Conservation (phyloP, 768 basidiomycete species). For the Trametes coccinea region DNA sequence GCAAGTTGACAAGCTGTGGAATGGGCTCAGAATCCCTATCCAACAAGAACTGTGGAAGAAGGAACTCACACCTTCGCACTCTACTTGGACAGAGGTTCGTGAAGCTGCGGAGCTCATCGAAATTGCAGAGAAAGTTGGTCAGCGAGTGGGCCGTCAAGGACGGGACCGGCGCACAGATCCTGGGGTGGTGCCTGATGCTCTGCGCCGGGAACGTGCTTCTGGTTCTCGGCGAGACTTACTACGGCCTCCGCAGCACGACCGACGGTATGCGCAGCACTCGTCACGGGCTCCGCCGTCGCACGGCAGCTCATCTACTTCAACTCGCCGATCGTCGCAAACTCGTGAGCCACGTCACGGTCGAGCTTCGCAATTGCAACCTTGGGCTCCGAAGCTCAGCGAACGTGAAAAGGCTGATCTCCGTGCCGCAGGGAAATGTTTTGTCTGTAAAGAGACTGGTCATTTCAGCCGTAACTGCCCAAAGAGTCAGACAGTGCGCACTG, state of each 20-base stretch:
- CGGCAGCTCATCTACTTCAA: background rate
- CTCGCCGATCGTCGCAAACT: too few relatives aligned
- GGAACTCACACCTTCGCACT: background rate
- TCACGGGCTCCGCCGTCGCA: too few relatives aligned
- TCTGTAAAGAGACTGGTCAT: conserved; percentile 18
- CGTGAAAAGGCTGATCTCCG: background rate
- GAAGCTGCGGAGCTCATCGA: conserved; percentile 10
- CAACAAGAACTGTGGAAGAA: conserved; percentile 9
- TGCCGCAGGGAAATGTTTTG: conserved; percentile 16
- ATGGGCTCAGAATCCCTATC: background rate
- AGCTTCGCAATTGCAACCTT: too few relatives aligned
- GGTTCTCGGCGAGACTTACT: too few relatives aligned
- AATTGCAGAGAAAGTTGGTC: background rate
- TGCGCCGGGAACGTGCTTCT: too few relatives aligned
- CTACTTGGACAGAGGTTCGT: background rate
- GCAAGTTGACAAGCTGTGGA: conserved; percentile 12
- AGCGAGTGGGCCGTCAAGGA: background rate
- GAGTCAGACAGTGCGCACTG: background rate
- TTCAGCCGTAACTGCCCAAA: conserved; percentile 13
- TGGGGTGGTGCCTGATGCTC: too few relatives aligned
- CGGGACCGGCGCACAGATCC: too few relatives aligned
- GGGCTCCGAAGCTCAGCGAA: conserved; percentile 1
- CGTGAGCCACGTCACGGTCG: too few relatives aligned
- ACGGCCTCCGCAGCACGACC: background rate
- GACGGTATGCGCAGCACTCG: background rate